A percentile compares a stretch with the other conserved stretches of the same genome.
Evolutionary conservation across 805 yeast genomes (phyloP).

Genomic region (Kluyveromyces siamensis): DNA sequence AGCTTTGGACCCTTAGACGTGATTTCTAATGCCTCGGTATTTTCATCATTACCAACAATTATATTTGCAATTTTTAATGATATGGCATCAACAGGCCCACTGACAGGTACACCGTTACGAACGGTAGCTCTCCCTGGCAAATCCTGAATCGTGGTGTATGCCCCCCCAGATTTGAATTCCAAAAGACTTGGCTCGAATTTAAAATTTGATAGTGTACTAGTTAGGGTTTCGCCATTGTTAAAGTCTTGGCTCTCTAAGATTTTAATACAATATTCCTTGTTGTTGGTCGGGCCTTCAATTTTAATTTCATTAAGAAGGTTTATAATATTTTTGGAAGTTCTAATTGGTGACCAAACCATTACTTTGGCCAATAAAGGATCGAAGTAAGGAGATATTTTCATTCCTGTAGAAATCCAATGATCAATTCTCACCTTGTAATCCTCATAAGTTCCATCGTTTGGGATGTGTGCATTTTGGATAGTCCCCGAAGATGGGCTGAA

Average conservation of each 20-base stretch:
- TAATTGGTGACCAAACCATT: conserved; percentile 82
- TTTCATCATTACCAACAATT: conserved; percentile 76
- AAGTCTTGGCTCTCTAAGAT: conserved; percentile 82
- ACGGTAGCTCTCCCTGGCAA: conserved; percentile 79
- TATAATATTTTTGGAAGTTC: conserved; percentile 69
- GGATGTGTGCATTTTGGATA: conserved; percentile 75
- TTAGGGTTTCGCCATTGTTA: conserved; percentile 71
- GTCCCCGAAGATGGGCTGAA: conserved; percentile 97
- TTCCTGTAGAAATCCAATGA: conserved; percentile 88
- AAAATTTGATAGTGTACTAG: conserved; percentile 77
- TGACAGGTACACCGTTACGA: conserved; percentile 87
- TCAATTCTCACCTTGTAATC: conserved; percentile 79
- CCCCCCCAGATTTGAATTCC: conserved; percentile 83
- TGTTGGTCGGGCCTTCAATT: conserved; percentile 80
- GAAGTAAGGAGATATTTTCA: conserved; percentile 81
- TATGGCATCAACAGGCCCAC: conserved; percentile 95
- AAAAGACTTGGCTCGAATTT: conserved; percentile 75
- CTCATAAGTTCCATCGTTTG: conserved; percentile 23
- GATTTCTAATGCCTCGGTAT: conserved; percentile 84
- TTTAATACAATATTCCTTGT: conserved; percentile 79
- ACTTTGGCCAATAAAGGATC: conserved; percentile 96
- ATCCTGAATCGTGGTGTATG: conserved; percentile 94
- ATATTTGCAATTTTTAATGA: conserved; percentile 85
- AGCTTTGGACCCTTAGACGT: conserved; percentile 84
- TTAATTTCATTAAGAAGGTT: conserved; percentile 79